These are phyloP conservation scores for Helotiales sp. DNA, from an alignment of 2,329 filamentous ascomycete species.

Conservation along the genomic window DNA sequence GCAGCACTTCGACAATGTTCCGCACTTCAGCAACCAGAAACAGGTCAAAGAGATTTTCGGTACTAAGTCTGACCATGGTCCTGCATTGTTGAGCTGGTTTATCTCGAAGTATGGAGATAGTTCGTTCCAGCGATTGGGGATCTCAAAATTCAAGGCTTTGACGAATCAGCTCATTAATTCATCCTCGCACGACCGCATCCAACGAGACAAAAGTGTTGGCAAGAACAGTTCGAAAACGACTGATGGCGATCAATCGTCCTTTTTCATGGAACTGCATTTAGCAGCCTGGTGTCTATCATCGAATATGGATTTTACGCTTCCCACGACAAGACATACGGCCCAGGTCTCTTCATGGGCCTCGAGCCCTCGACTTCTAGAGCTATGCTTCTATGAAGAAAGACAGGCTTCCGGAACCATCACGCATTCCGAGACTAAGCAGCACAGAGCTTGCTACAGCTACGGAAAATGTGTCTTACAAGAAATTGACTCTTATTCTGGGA, in stretches of 20 bases:
- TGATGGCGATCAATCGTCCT: background rate
- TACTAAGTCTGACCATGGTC: background rate
- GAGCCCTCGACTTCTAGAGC: background rate
- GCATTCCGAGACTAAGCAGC: no score
- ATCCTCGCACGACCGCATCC: background rate
- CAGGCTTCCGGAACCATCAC: background rate
- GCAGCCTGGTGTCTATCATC: background rate
- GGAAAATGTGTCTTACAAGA: no score
- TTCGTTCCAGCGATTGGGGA: background rate
- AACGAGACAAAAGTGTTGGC: background rate
- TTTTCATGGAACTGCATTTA: background rate
- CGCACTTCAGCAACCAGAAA: background rate
- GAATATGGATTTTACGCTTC: background rate
- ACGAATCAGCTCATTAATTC: background rate
- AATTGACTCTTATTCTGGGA: background rate
- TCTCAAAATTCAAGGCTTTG: background rate
- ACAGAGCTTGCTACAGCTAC: no score
- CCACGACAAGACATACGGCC: background rate
- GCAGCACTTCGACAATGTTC: background rate
- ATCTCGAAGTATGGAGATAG: background rate
- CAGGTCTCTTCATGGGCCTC: slow-evolving; percentile 2
- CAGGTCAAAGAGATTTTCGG: background rate
- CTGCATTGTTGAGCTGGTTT: background rate
- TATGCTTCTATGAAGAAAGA: background rate
- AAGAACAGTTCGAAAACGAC: background rate